A percentile compares a stretch with the other conserved stretches of the same genome.
Evolutionary conservation across 2,329 filamentous ascomycete species (phyloP).

Genomic region (Zasmidium citrigriseum): DNA sequence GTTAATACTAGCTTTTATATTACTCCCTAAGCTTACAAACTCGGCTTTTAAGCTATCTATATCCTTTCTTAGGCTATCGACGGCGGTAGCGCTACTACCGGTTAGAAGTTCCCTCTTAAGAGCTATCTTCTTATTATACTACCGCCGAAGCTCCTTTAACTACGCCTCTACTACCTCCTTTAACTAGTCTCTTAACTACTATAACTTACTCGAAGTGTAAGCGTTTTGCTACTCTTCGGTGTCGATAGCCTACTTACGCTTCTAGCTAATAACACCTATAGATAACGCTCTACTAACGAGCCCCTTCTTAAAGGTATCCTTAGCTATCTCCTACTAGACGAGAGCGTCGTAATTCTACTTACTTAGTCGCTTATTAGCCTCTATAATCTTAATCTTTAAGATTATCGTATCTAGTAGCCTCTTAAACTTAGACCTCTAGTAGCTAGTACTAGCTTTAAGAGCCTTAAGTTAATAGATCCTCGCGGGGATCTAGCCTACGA

Average conservation of each 20-base stretch:
- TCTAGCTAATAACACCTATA: neutral
- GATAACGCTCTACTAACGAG: neutral
- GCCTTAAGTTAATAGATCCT: neutral
- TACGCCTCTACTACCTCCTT: neutral
- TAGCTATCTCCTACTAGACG: neutral
- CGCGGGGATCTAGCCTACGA: neutral
- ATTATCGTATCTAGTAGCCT: neutral
- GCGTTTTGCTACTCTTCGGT: neutral
- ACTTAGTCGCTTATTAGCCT: neutral
- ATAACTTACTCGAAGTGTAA: neutral
- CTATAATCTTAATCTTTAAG: neutral
- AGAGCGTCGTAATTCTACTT: neutral
- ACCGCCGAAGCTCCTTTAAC: neutral
- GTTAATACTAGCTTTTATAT: too few relatives aligned
- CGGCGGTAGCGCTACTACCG: neutral
- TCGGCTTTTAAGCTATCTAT: too few relatives aligned
- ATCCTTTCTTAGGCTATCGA: neutral
- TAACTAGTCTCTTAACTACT: neutral
- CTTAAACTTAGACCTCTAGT: neutral
- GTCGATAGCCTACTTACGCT: neutral
- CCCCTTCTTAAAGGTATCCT: neutral
- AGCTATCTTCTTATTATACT: neutral
- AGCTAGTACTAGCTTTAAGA: neutral
- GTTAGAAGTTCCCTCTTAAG: neutral
- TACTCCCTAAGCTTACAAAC: too few relatives aligned